Percentiles rank a stretch among this genome's conserved stretches.
Evolutionary conservation across 805 yeast species (phyloP).

Genomic region (Kodamaea leandrae): DNA sequence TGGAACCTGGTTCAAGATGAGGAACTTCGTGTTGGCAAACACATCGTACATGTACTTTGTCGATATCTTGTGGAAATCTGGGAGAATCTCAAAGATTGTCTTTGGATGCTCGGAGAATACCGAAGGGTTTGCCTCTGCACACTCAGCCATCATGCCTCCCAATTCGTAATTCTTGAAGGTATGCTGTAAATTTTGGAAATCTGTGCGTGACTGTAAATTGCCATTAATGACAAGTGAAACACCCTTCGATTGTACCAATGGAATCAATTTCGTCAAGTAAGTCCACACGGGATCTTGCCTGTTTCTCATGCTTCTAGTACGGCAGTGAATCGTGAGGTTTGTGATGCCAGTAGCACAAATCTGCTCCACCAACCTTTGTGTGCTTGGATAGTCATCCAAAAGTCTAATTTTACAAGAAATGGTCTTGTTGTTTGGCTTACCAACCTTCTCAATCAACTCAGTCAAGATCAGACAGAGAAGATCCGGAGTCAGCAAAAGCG

Average conservation of each 20-base stretch:
- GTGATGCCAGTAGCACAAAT: slow-evolving; percentile 71
- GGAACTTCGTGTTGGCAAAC: slow-evolving; percentile 69
- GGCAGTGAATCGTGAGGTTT: slow-evolving; percentile 87
- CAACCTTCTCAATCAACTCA: slow-evolving; percentile 74
- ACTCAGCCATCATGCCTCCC: slow-evolving; percentile 95
- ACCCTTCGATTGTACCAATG: slow-evolving; percentile 56
- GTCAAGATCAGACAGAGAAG: slow-evolving; percentile 64
- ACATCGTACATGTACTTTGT: slow-evolving; percentile 55
- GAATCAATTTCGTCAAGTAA: slow-evolving; percentile 59
- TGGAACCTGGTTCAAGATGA: slow-evolving; percentile 74
- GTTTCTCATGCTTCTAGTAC: slow-evolving; percentile 85
- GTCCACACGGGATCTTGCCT: slow-evolving; percentile 77
- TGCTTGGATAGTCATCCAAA: slow-evolving; percentile 57
- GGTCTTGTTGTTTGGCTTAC: slow-evolving; percentile 70
- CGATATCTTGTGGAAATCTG: slow-evolving; percentile 57
- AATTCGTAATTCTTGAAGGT: slow-evolving; percentile 51
- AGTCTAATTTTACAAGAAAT: slow-evolving; percentile 89
- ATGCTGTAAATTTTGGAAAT: slow-evolving; percentile 50
- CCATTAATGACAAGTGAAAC: slow-evolving; percentile 85
- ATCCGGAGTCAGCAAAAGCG: slow-evolving; percentile 79
- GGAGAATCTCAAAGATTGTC: slow-evolving; percentile 54
- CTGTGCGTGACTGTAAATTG: slow-evolving; percentile 53
- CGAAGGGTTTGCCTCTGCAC: slow-evolving; percentile 84
- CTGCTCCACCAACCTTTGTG: slow-evolving; percentile 54
- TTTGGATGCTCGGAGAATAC: slow-evolving; percentile 52